Conservation (phyloP, 2,329 filamentous ascomycete species). For the Fusarium verticillioides region DNA sequence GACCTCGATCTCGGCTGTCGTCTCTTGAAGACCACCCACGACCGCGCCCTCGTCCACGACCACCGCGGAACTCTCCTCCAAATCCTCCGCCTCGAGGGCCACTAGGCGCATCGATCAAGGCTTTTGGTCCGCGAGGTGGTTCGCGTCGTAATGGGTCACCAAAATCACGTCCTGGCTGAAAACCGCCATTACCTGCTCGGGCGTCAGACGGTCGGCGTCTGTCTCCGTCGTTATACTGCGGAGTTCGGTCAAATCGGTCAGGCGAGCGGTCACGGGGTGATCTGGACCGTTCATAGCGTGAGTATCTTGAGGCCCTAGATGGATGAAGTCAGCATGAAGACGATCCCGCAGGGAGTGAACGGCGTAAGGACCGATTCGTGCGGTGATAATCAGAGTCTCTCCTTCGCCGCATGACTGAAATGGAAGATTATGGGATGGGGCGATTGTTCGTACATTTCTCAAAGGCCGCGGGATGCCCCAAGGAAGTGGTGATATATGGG, state of each 20-base stretch:
- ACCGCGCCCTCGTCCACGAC: slow-evolving; percentile 64
- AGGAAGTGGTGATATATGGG: slow-evolving; percentile 19
- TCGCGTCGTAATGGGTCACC: slow-evolving; percentile 70
- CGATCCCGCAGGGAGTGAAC: neutral
- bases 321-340: slow-evolving; percentile 32
- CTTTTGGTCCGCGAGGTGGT: slow-evolving; percentile 84
- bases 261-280: slow-evolving; percentile 77
- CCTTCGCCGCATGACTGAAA: neutral
- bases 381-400: neutral
- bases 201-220: slow-evolving; percentile 74
- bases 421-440: neutral
- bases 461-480: slow-evolving; percentile 30
- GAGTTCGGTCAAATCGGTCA: slow-evolving; percentile 68
- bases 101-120: slow-evolving; percentile 75
- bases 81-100: slow-evolving; percentile 76
- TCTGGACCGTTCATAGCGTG: slow-evolving; percentile 69
- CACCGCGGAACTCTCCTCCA: slow-evolving; percentile 69
- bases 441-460: slow-evolving; percentile 38
- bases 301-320: slow-evolving; percentile 69
- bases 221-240: slow-evolving; percentile 71
- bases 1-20: slow-evolving; percentile 69
- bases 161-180: slow-evolving; percentile 70
- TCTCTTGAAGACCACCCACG: slow-evolving; percentile 68
- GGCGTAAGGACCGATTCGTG: neutral
- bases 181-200: slow-evolving; percentile 67